phyloP scores from a whole-genome alignment of 2,329 filamentous ascomycete species.

The Triangularia setosa region DNA sequence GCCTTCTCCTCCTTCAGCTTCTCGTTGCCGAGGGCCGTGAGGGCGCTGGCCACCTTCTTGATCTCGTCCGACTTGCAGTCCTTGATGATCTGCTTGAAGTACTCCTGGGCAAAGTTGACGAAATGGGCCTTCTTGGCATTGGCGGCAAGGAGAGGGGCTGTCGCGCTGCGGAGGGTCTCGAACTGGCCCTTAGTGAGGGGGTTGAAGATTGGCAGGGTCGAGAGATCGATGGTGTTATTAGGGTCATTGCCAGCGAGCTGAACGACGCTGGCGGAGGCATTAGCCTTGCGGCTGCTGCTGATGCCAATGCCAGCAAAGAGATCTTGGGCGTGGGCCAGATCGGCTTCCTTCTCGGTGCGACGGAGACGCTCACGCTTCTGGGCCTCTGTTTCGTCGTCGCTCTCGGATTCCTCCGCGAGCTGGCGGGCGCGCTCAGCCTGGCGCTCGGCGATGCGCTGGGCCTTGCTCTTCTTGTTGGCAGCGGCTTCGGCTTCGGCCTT shows the following conservation, averaged over 20 bases:
- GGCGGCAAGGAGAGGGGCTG: slow-evolving; percentile 71
- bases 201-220: slow-evolving; percentile 78
- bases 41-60: slow-evolving; percentile 84
- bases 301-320: slow-evolving; percentile 78
- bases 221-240: slow-evolving; percentile 74
- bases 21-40: slow-evolving; percentile 93
- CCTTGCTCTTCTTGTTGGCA: slow-evolving; percentile 85
- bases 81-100: slow-evolving; percentile 80
- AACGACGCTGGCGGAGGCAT: slow-evolving; percentile 61
- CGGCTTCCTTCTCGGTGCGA: slow-evolving; percentile 78
- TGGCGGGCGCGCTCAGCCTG: slow-evolving; percentile 56
- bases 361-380: slow-evolving; percentile 70
- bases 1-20: slow-evolving; percentile 99
- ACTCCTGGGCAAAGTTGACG: slow-evolving; percentile 83
- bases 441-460: slow-evolving; percentile 79
- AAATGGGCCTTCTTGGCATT: slow-evolving; percentile 90
- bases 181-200: slow-evolving; percentile 86
- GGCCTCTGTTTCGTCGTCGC: slow-evolving; percentile 70
- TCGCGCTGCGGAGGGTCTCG: slow-evolving; percentile 67
- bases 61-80: slow-evolving; percentile 89
- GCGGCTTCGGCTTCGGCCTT: slow-evolving; percentile 86
- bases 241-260: slow-evolving; percentile 70
- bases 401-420: slow-evolving; percentile 52
- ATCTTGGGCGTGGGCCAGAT: slow-evolving; percentile 85
- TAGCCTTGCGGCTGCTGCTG: slow-evolving; percentile 67